phyloP scores from a whole-genome alignment of 805 yeast genomes.

The Saccharomycopsis babjevae region DNA sequence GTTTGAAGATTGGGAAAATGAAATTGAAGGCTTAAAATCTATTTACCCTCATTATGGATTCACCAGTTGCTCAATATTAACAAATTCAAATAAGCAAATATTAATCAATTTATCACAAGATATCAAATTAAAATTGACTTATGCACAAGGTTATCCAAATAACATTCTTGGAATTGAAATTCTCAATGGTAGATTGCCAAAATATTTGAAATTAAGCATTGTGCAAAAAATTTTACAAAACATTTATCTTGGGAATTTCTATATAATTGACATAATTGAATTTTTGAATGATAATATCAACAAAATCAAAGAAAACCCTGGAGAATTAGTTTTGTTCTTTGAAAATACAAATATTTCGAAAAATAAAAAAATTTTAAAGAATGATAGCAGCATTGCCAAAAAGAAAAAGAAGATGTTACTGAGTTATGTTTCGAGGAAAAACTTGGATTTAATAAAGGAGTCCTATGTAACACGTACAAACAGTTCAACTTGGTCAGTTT shows the following conservation, averaged over 20 bases:
- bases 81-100: not conserved
- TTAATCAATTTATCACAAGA: constrained; percentile 19
- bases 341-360: not conserved
- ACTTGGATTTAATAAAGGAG: constrained; percentile 26
- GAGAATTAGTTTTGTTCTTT: constrained; percentile 36
- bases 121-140: constrained; percentile 32
- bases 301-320: constrained; percentile 60
- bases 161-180: constrained; percentile 52
- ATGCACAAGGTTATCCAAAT: constrained; percentile 50
- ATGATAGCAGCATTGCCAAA: not conserved
- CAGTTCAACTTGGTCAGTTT: constrained; percentile 28
- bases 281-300: constrained; percentile 63
- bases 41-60: constrained; percentile 32
- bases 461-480: constrained; percentile 28
- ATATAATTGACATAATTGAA: constrained; percentile 58
- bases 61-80: not conserved
- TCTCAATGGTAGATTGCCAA: constrained; percentile 47
- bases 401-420: not conserved
- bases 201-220: constrained; percentile 55
- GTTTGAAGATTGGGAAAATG: constrained; percentile 59
- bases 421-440: constrained; percentile 17
- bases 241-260: constrained; percentile 54
- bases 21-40: constrained; percentile 53
- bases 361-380: constrained; percentile 14
- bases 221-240: constrained; percentile 37